Conservation (phyloP, 2,329 filamentous ascomycete genomes). For the Blumeria hordei region DNA sequence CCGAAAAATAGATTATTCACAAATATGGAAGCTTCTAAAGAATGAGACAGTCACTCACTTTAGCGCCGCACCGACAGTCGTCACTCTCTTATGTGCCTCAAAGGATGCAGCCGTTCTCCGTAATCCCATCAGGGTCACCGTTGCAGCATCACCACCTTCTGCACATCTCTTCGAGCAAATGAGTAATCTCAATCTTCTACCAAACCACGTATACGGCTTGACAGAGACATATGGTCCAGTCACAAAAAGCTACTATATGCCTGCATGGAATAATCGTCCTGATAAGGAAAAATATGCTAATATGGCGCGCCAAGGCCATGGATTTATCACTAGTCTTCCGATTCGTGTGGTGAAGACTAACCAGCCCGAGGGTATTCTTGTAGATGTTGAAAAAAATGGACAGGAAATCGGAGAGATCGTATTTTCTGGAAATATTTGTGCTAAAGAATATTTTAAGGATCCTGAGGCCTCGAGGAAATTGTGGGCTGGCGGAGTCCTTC, state of each 20-base stretch:
- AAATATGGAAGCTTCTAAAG: slow-evolving; percentile 77
- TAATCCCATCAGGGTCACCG: slow-evolving; percentile 58
- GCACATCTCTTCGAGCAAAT: slow-evolving; percentile 85
- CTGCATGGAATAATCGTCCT: slow-evolving; percentile 56
- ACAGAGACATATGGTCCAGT: slow-evolving; percentile 87
- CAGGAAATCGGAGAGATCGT: slow-evolving; percentile 66
- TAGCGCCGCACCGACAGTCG: slow-evolving; percentile 88
- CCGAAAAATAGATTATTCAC: slow-evolving; percentile 79
- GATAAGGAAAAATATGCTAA: slow-evolving; percentile 55
- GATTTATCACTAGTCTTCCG: slow-evolving; percentile 62
- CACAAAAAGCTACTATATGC: slow-evolving; percentile 77
- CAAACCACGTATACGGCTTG: slow-evolving; percentile 81
- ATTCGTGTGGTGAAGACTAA: slow-evolving; percentile 63
- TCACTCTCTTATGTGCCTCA: slow-evolving; percentile 69
- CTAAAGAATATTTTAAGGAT: slow-evolving; percentile 82
- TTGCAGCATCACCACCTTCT: slow-evolving; percentile 76
- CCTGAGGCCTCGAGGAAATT: slow-evolving; percentile 62
- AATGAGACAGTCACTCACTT: slow-evolving; percentile 81
- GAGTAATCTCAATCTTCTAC: slow-evolving; percentile 54
- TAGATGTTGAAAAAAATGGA: slow-evolving; percentile 45
- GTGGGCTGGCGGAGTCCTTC: slow-evolving; percentile 65
- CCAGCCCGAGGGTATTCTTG: slow-evolving; percentile 37
- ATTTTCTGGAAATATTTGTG: slow-evolving; percentile 77
- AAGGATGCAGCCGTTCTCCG: slow-evolving; percentile 48
- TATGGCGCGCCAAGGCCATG: slow-evolving; percentile 89